Evolutionary conservation across 2,329 filamentous ascomycete genomes (phyloP).

Genomic region (Xylariales sp.): DNA sequence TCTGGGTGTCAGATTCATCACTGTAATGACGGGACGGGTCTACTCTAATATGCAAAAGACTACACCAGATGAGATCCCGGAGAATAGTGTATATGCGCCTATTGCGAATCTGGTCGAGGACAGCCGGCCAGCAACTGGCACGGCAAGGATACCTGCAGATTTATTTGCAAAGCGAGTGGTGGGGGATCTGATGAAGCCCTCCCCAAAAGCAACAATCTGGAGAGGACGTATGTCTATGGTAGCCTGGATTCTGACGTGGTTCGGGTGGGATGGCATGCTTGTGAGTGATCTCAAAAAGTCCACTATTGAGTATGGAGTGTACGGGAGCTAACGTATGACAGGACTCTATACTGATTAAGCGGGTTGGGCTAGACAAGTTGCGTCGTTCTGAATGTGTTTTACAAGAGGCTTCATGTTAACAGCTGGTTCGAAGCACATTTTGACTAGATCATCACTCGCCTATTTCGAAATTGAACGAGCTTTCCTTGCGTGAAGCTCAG

Average conservation of each 20-base stretch:
- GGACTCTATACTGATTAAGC: too few relatives aligned
- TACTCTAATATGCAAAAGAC: neutral
- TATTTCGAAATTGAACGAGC: too few relatives aligned
- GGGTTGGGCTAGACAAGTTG: too few relatives aligned
- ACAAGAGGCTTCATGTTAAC: too few relatives aligned
- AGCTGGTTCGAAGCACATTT: too few relatives aligned
- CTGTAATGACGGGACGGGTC: conserved; percentile 4
- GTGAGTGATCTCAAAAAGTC: too few relatives aligned
- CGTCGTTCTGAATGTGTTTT: too few relatives aligned
- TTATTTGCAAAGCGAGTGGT: neutral
- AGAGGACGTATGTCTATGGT: neutral
- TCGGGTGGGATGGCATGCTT: conserved; percentile 1
- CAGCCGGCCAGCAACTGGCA: neutral
- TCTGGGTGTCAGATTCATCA: conserved; percentile 5
- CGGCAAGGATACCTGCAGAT: neutral
- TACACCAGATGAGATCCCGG: neutral
- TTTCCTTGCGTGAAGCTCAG: too few relatives aligned
- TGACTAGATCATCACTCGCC: too few relatives aligned
- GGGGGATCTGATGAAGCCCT: neutral
- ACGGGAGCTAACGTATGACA: too few relatives aligned
- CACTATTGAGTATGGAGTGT: too few relatives aligned
- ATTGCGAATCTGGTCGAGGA: neutral
- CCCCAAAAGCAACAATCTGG: neutral
- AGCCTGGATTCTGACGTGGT: neutral
- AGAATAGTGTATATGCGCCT: neutral